These are phyloP conservation scores for Syzygium oleosum DNA, from an alignment of 345 rosid genomes.

Conservation along the genomic window DNA sequence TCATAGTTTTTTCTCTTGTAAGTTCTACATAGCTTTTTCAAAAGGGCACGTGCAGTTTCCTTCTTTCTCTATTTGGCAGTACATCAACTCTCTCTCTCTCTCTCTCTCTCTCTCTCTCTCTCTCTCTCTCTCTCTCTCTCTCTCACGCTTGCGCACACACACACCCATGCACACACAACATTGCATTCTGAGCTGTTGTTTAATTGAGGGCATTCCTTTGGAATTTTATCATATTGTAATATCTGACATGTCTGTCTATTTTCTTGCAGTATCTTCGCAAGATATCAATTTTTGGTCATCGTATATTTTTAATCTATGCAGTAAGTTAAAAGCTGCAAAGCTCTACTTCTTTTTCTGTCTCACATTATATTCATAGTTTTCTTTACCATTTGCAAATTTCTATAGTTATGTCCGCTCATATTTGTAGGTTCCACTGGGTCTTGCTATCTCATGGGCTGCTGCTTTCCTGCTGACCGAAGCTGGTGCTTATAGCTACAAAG, in stretches of 20 bases:
- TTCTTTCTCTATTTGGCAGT: background rate
- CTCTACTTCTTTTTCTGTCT: conserved; percentile 1
- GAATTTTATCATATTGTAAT: background rate
- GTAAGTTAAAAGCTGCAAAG: conserved; percentile 22
- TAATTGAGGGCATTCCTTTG: background rate
- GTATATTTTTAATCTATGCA: conserved; percentile 86
- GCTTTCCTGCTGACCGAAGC: conserved; percentile 88
- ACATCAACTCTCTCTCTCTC: background rate
- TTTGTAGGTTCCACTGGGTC: conserved; percentile 85
- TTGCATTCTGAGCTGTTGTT: background rate
- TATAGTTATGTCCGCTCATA: background rate
- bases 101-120: background rate
- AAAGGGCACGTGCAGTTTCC: background rate
- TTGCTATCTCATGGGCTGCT: conserved; percentile 85
- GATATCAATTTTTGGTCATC: conserved; percentile 87
- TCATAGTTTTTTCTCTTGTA: conserved; percentile 88
- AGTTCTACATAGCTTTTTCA: conserved; percentile 19
- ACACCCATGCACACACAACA: background rate
- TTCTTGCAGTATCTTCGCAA: conserved; percentile 87
- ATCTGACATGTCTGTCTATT: background rate
- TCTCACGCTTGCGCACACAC: background rate
- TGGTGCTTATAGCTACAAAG: conserved; percentile 76
- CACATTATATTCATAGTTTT: background rate
- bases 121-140: background rate
- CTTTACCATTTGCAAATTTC: background rate